phyloP scores from a whole-genome alignment of 2,329 filamentous ascomycete genomes.

The Dothideomycetes sp. region DNA sequence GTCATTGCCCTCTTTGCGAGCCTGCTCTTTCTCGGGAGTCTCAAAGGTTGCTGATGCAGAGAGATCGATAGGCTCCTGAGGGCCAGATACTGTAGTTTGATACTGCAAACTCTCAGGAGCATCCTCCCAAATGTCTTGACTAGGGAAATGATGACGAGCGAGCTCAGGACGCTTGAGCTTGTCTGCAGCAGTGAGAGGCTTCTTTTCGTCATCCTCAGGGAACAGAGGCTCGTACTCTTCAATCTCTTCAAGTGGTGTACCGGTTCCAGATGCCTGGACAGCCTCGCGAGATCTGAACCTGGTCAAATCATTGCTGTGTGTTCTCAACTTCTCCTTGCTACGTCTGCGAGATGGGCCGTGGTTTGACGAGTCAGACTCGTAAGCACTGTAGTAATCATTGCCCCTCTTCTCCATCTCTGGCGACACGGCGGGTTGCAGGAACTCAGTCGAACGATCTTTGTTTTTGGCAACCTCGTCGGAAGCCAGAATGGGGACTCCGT shows the following conservation, averaged over 20 bases:
- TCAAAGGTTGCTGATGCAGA: constrained; percentile 34
- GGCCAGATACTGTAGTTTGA: constrained; percentile 72
- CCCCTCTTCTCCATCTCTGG: constrained; percentile 55
- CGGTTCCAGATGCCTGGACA: constrained; percentile 39
- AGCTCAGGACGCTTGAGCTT: constrained; percentile 46
- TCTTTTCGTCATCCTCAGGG: constrained; percentile 58
- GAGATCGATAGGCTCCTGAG: constrained; percentile 51
- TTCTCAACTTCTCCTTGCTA: constrained; percentile 52
- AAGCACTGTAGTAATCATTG: constrained; percentile 45
- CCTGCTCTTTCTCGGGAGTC: constrained; percentile 42
- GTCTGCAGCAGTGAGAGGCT: constrained; percentile 43
- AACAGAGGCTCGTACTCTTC: constrained; percentile 95
- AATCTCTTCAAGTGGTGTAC: constrained; percentile 73
- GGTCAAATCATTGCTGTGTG: constrained; percentile 43
- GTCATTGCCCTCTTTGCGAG: constrained; percentile 33
- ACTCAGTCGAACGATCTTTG: constrained; percentile 59
- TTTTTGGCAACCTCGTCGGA: constrained; percentile 77
- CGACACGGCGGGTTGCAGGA: constrained; percentile 72
- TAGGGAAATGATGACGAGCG: constrained; percentile 65
- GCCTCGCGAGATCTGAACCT: constrained; percentile 48
- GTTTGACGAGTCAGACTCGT: constrained; percentile 32
- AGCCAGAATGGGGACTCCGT: constrained; percentile 74
- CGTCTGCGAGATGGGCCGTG: constrained; percentile 40
- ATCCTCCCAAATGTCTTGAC: constrained; percentile 96
- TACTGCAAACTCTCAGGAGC: constrained; percentile 75